These are phyloP conservation scores for Alternaria sp. DNA, from an alignment of 2,329 filamentous ascomycete species.

Conservation along the genomic window DNA sequence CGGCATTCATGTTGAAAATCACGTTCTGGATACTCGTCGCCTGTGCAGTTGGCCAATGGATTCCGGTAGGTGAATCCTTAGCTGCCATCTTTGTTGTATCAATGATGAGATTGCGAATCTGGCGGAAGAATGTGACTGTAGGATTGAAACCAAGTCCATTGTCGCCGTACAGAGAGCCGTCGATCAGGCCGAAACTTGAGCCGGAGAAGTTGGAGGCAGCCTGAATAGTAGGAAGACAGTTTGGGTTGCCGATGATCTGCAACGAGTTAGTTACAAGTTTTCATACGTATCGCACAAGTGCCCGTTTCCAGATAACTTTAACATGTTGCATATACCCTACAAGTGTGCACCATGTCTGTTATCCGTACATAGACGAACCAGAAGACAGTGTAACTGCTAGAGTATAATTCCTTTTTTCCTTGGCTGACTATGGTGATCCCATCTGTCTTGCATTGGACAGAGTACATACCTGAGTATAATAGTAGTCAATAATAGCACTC, in stretches of 20 bases:
- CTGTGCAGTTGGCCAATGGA: constrained; percentile 56
- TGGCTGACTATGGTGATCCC: neutral
- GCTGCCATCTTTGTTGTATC: constrained; percentile 62
- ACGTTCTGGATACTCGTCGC: constrained; percentile 55
- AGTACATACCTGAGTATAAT: constrained; percentile 60
- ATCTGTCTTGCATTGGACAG: neutral
- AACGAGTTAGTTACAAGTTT: constrained; percentile 2
- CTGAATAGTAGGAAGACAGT: constrained; percentile 61
- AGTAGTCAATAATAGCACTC: constrained; percentile 65
- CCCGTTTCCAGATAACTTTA: neutral
- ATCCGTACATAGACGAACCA: neutral
- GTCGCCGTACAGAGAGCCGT: constrained; percentile 59
- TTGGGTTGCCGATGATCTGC: constrained; percentile 64
- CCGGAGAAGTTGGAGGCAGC: constrained; percentile 58
- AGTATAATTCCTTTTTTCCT: neutral
- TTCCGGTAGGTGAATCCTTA: constrained; percentile 52
- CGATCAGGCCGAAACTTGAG: constrained; percentile 59
- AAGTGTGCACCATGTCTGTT: neutral
- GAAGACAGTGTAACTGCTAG: neutral
- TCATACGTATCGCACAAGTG: neutral
- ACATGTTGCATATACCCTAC: neutral
- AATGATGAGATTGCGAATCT: constrained; percentile 69
- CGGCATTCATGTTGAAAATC: constrained; percentile 52
- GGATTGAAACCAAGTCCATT: constrained; percentile 52
- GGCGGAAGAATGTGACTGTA: constrained; percentile 69